Evolutionary conservation across 202 grass and related monocot species (phyloP).

Genomic region (Digitaria exilis): DNA sequence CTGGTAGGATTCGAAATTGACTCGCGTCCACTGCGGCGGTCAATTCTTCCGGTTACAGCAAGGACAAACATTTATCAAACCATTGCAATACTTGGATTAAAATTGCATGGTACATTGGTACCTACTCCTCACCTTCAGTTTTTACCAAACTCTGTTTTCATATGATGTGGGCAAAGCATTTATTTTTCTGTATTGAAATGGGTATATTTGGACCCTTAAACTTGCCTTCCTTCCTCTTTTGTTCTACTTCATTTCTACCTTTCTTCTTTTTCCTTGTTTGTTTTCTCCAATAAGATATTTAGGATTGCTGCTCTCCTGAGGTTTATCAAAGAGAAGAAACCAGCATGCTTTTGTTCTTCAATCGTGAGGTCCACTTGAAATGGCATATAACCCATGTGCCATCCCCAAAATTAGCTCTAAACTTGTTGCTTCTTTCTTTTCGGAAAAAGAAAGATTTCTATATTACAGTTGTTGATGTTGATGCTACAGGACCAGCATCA

Average conservation of each 20-base stretch:
- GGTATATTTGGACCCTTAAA: background rate
- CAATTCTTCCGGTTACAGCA: slow-evolving; percentile 12
- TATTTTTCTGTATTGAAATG: background rate
- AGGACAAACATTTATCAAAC: background rate
- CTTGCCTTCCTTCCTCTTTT: background rate
- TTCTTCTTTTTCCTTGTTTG: background rate
- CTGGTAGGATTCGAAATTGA: slow-evolving; percentile 24
- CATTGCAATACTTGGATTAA: background rate
- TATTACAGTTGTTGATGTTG: background rate
- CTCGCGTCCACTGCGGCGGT: background rate
- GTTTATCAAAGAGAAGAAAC: background rate
- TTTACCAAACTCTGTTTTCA: background rate
- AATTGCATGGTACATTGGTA: background rate
- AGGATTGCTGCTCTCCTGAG: background rate
- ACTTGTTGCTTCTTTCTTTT: background rate
- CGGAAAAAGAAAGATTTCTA: background rate
- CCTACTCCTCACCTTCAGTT: background rate
- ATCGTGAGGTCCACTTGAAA: background rate
- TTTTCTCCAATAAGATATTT: background rate
- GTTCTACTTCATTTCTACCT: background rate
- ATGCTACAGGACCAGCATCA: background rate
- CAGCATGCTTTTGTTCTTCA: background rate
- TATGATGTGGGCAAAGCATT: background rate
- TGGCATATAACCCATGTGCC: background rate
- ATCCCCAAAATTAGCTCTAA: background rate